A percentile compares a stretch with the other conserved stretches of the same genome.
Conservation (phyloP, 176 grass and related monocot genomes). For the Bothriochloa decipiens region DNA sequence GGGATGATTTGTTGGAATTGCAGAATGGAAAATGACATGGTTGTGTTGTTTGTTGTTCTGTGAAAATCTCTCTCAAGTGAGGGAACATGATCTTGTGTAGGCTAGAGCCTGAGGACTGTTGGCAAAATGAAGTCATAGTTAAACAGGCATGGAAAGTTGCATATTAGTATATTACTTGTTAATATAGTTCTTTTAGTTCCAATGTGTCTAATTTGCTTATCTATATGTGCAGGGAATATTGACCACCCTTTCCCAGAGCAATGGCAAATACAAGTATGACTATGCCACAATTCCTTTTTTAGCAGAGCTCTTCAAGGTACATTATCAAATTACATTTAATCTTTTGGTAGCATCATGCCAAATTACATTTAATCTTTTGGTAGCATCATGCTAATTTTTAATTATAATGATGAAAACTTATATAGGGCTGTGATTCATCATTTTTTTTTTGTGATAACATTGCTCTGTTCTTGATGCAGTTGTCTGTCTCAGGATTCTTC, state of each 20-base stretch:
- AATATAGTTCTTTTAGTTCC: not conserved
- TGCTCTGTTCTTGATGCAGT: slow-evolving; percentile 49
- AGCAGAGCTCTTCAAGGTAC: slow-evolving; percentile 89
- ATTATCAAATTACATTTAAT: slow-evolving; percentile 3
- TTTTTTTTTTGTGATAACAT: slow-evolving; percentile 25
- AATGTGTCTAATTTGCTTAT: slow-evolving; percentile 29
- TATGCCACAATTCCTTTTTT: slow-evolving; percentile 90
- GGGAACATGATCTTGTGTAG: not conserved
- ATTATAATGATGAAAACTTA: not conserved
- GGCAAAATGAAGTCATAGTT: not conserved
- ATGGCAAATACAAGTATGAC: slow-evolving; percentile 87
- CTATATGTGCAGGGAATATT: slow-evolving; percentile 71
- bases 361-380: slow-evolving; percentile 21
- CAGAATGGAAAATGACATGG: not conserved
- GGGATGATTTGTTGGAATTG: not conserved
- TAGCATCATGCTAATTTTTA: not conserved
- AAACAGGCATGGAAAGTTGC: slow-evolving; percentile 18
- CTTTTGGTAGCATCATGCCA: slow-evolving; percentile 4
- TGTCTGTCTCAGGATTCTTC: slow-evolving; percentile 76
- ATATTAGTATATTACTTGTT: slow-evolving; percentile 13
- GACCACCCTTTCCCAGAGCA: slow-evolving; percentile 94
- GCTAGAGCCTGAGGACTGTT: not conserved
- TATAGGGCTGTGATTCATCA: not conserved
- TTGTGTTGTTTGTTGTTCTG: not conserved
- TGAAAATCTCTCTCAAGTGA: slow-evolving; percentile 9